Base-by-base conservation (phyloP, 306 rosid genomes). In the Dalbergia oliveri region DNA sequence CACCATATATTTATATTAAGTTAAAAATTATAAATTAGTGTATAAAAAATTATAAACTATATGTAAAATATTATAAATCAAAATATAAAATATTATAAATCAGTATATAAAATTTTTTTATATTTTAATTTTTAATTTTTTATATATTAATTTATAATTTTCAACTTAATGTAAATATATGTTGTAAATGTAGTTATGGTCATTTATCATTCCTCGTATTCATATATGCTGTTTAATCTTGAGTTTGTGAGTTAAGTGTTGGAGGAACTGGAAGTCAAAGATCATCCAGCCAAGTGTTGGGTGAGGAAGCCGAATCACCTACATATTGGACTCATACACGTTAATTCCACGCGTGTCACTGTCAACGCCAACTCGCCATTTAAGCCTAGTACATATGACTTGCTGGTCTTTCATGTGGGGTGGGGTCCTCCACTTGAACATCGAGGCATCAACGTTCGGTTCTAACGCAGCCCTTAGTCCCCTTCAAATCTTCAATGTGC, bases 381-480 rank as follows among this genome's bases (percentile, higher is more conserved):
- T 26, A 26, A 26, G 31, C 3, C 31, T 26, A 26, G 31, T 26
- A 21, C 14, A 23, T 49, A 4, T 51, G 75, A 78, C 43, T 81
- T 35, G 5, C 10, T 15, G 2, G 54, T 67, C 23, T 26, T 45
- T 69, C 77, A 11, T 11, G 59, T 9, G n/a, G 62, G 15, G 34
- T 66, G 79, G 84, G 80, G 13, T 83, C 87, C 79, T 0, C 90
- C 84, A 81, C 75, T 79, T 60, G 9, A 33, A 16, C 41, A 39
- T 11, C 35, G 44, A 80, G 3, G 5, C 49, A 35, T 53, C 19
- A 75, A 79, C 12, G 34, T 75, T 70, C 54, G 88, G 90, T 62
- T 79, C 60, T 76, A 15, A 47, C 16, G n/a, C 34, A 53, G 5
- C 59, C 69, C 39, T 26, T 37, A 35, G 79, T 84, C 86, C 15